Conservation (phyloP, 306 rosid species). For the Heteromeles arbutifolia region DNA sequence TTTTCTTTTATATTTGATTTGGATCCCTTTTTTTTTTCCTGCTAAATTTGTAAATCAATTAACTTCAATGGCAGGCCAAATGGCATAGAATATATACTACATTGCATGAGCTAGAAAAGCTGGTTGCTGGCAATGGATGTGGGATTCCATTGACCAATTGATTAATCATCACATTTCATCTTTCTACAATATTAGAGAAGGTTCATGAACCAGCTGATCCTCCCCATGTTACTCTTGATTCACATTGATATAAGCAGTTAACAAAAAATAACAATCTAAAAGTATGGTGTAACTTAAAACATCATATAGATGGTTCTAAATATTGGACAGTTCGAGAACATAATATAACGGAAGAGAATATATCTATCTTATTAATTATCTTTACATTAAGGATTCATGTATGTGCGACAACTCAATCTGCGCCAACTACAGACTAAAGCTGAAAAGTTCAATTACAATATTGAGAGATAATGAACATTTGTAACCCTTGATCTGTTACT, state of each 20-base stretch:
- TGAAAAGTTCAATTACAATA: background rate
- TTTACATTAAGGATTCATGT: background rate
- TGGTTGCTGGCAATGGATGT: conserved; percentile 9
- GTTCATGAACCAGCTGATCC: background rate
- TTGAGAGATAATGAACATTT: background rate
- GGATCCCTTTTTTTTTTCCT: no score
- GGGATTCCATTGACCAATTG: conserved; percentile 3
- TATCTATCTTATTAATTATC: background rate
- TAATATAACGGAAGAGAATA: background rate
- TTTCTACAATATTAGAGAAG: background rate
- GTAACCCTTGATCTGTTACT: background rate
- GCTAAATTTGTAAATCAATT: no score
- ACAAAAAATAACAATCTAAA: background rate
- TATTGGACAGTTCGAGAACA: background rate
- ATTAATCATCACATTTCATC: background rate
- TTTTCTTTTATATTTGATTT: no score
- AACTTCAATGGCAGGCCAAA: background rate
- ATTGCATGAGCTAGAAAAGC: background rate
- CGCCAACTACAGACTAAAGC: background rate
- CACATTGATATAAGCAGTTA: background rate
- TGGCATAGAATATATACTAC: background rate
- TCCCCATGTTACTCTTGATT: background rate
- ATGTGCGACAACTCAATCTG: conserved; percentile 1
- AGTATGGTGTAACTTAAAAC: background rate
- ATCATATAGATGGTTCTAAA: background rate